phyloP scores from a whole-genome alignment of 441 rosid species.

The Pelargonium citronellum region DNA sequence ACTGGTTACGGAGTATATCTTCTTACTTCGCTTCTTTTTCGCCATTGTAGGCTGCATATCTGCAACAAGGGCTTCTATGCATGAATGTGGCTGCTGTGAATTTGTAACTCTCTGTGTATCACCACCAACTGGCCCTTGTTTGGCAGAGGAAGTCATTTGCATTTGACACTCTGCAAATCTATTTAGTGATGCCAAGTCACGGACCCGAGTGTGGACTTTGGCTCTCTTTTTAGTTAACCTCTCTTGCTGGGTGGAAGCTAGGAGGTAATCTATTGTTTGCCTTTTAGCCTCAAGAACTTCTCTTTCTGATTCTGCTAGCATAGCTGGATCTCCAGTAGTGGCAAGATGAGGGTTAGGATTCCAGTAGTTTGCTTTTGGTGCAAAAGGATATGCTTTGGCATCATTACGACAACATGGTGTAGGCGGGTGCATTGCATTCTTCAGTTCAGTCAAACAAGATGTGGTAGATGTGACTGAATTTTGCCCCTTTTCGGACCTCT shows the following conservation, averaged over 20 bases:
- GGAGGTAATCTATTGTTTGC: conserved; percentile 25
- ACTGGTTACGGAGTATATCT: conserved; percentile 26
- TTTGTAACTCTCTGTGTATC: conserved; percentile 20
- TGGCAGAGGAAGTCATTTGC: conserved; percentile 21
- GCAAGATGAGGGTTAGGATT: conserved; percentile 21
- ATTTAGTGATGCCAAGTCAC: conserved; percentile 39
- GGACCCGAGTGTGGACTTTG: conserved; percentile 37
- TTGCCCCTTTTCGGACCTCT: conserved; percentile 42
- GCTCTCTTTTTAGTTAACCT: conserved; percentile 47
- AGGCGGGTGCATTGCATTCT: conserved; percentile 19
- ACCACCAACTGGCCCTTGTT: neutral
- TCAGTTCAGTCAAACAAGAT: conserved; percentile 25
- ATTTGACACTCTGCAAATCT: conserved; percentile 23
- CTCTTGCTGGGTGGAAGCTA: conserved; percentile 28
- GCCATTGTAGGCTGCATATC: conserved; percentile 30
- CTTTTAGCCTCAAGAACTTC: conserved; percentile 23
- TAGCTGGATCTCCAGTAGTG: conserved; percentile 20
- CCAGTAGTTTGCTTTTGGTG: conserved; percentile 21
- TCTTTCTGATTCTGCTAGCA: conserved; percentile 25
- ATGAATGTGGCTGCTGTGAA: conserved; percentile 24
- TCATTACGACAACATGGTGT: conserved; percentile 18
- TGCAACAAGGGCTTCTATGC: conserved; percentile 33
- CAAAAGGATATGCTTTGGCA: conserved; percentile 15
- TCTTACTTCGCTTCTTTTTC: conserved; percentile 46
- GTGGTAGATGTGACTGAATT: conserved; percentile 24